Conservation (phyloP, 176 grass and related monocot species). For the Carex myosuroides region DNA sequence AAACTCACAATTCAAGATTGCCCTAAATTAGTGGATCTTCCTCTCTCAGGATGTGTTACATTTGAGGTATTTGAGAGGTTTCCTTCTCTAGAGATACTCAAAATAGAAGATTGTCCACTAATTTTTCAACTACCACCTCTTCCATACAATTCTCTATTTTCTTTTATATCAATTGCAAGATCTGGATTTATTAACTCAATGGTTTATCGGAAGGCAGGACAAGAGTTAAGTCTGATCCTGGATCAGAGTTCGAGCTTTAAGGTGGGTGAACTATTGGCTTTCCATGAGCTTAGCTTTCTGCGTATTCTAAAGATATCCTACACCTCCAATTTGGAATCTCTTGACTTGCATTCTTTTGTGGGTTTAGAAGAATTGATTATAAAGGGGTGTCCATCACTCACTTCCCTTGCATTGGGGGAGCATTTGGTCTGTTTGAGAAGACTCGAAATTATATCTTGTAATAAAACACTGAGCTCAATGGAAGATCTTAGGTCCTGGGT, state of each 20-base stretch:
- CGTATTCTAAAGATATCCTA: neutral
- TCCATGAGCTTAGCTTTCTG: neutral
- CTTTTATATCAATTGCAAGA: too few species aligned
- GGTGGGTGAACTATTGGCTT: neutral
- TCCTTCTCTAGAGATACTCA: neutral
- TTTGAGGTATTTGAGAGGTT: neutral
- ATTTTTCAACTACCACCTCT: too few species aligned
- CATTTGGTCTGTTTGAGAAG: neutral
- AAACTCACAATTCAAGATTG: neutral
- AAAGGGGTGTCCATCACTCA: rapidly evolving
- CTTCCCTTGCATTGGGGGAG: neutral
- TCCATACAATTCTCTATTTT: too few species aligned
- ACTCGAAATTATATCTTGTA: neutral
- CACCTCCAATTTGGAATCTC: neutral
- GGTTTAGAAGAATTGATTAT: slow-evolving; percentile 17
- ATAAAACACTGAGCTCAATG: neutral
- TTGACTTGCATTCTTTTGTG: slow-evolving; percentile 4
- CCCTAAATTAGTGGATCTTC: neutral
- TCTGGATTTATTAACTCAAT: too few species aligned
- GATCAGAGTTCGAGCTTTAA: too few species aligned
- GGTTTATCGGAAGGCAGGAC: too few species aligned
- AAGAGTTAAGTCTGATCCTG: too few species aligned
- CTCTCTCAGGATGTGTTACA: neutral
- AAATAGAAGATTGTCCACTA: neutral
- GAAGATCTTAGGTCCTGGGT: slow-evolving; percentile 9